Percentiles rank a stretch among this genome's conserved stretches.
These are phyloP conservation scores for Neonectria neomacrospora DNA, from an alignment of 2,329 filamentous ascomycete genomes.

Conservation along the genomic window DNA sequence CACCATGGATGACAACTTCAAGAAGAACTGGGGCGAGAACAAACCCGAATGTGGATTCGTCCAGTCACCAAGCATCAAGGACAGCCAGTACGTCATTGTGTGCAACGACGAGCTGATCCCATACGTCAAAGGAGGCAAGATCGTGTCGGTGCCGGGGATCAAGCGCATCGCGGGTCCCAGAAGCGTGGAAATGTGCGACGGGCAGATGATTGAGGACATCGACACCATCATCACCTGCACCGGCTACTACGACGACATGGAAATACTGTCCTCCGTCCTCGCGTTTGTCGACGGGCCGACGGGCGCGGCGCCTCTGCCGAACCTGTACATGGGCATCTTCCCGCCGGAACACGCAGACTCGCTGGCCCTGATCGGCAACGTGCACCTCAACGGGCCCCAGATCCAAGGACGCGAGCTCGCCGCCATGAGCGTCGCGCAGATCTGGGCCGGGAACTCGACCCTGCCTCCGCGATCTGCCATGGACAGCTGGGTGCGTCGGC, in stretches of 20 bases:
- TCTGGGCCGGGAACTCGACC: slow-evolving; percentile 51
- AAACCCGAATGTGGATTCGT: slow-evolving; percentile 8
- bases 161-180: neutral
- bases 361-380: slow-evolving; percentile 7
- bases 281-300: slow-evolving; percentile 3
- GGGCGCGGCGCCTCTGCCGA: neutral
- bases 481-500: slow-evolving; percentile 37
- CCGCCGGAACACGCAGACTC: slow-evolving; percentile 8
- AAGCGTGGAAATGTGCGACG: slow-evolving; percentile 5
- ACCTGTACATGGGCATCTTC: slow-evolving; percentile 13
- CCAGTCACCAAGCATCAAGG: neutral
- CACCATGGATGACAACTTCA: slow-evolving; percentile 6
- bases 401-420: slow-evolving; percentile 49
- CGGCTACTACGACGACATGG: slow-evolving; percentile 7
- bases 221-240: slow-evolving; percentile 9
- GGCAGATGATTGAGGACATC: slow-evolving; percentile 3
- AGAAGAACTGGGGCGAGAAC: slow-evolving; percentile 10
- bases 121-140: neutral
- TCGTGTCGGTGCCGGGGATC: neutral
- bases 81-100: neutral
- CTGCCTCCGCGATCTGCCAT: slow-evolving; percentile 51
- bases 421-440: slow-evolving; percentile 53
- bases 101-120: neutral
- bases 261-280: slow-evolving; percentile 1
- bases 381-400: slow-evolving; percentile 3